Base-by-base conservation (phyloP, 352 stramenopile genomes). In the Pythium aristosporum region DNA sequence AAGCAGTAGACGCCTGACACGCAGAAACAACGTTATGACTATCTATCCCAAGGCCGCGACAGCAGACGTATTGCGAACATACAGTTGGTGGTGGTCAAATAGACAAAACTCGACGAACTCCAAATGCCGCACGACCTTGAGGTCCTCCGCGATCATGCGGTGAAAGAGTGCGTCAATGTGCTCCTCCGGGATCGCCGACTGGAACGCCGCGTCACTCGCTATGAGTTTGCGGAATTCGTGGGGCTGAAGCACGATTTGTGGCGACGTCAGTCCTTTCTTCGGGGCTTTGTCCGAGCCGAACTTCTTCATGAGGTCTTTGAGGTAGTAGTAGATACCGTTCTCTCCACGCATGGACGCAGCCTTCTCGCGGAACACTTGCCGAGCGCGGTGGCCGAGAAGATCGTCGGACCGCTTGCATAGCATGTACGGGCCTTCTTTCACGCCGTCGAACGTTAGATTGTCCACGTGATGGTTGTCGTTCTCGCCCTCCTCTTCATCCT, bases 101-200 rank as follows among this genome's bases (percentile, higher is more conserved):
- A 94, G 65, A 55, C 82, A 94, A 48, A 94, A 94, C 62, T 91
- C 85, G 10, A 94, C 77, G 66, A 92, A 89, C 60, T 92, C 85
- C 59, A 77, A 58, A 23, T 87, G 85, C 16, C 84, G 72, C 32
- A 92, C 69, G 36, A 87, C 60, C 44, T 78, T 79, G 44, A 74
- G 57, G 49, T 79, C 69, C 59, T 87, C 76, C 53, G 73, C 65
- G 48, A 87, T 78, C 37, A 94, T 80, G 44, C 85, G 82, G 46
- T 89, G 73, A 55, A 92, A 94, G 18, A 94, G 74, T 42, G 84
- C 82, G 41, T 91, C 80, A 20, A 89, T 80, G 46, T 88, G 78
- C 16, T 91, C 85, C 53, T 73, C 78, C 15, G 85, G 75, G 47
- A 94, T 81, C 30, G 84, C 79, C 28, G 76, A 82, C 61, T 87